Evolutionary conservation across 23 red algal species (phyloP).

Genomic region (Rhodosorus marinus): DNA sequence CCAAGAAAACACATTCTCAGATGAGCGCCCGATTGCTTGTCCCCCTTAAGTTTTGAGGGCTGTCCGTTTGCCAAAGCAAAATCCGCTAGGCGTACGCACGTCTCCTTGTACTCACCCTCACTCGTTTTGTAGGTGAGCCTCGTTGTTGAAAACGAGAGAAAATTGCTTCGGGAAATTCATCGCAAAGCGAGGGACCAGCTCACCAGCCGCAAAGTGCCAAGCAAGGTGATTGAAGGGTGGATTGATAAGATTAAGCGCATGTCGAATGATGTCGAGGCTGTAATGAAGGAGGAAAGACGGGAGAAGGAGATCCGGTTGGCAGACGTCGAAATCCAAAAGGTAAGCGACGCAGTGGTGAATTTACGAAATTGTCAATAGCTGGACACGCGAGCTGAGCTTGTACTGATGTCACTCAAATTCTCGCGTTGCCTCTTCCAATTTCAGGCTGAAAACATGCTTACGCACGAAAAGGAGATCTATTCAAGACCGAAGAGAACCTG

Average conservation of each 20-base stretch:
- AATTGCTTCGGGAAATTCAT: constrained; percentile 43
- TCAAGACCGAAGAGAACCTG: constrained; percentile 58
- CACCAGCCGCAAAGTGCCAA: constrained; percentile 27
- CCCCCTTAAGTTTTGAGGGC: no score
- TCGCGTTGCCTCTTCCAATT: no score
- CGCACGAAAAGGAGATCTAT: constrained; percentile 60
- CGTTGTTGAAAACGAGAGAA: constrained; percentile 35
- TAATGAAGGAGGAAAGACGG: constrained; percentile 35
- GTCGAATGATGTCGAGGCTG: constrained; percentile 7
- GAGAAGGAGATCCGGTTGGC: constrained; percentile 46
- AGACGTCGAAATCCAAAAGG: constrained; percentile 56
- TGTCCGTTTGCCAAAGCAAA: no score
- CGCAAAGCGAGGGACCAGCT: constrained; percentile 39
- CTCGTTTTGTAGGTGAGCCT: no score
- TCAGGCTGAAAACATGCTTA: constrained; percentile 54
- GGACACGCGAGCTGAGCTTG: no score
- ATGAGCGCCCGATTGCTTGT: no score
- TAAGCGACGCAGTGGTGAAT: no score
- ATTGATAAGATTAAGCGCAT: constrained; percentile 12
- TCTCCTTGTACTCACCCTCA: no score
- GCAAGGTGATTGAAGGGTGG: constrained; percentile 30
- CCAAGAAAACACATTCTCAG: no score
- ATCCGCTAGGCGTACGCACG: no score
- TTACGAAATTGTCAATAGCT: no score
- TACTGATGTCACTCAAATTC: no score